Conservation (phyloP, 257 asterid species). For the Asclepias syriaca region DNA sequence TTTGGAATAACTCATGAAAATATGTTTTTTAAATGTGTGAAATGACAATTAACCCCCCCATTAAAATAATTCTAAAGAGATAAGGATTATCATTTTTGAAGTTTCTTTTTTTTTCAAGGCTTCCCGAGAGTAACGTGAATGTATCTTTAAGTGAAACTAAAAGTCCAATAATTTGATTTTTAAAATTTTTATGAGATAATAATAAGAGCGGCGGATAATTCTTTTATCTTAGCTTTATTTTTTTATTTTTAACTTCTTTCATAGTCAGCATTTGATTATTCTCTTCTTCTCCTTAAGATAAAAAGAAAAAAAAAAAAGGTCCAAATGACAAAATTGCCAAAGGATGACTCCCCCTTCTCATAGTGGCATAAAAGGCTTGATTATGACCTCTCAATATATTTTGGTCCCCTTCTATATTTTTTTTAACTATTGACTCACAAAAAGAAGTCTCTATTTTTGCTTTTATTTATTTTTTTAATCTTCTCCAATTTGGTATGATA, state of each 20-base stretch:
- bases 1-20: neutral
- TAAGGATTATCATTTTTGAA: neutral
- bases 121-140: no score
- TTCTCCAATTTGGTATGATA: neutral
- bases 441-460: neutral
- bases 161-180: neutral
- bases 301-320: neutral
- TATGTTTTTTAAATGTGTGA: neutral
- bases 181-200: neutral
- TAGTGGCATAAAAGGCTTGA: slow-evolving; percentile 19
- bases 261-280: slow-evolving; percentile 10
- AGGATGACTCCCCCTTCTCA: slow-evolving; percentile 10
- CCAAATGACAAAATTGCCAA: slow-evolving; percentile 2
- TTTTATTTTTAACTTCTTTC: neutral
- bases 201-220: neutral
- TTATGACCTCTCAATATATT: slow-evolving; percentile 11
- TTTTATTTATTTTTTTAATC: neutral
- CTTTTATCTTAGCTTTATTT: neutral
- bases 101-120: no score
- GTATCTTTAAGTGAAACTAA: neutral
- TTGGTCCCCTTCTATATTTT: slow-evolving; percentile 12
- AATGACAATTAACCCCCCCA: neutral
- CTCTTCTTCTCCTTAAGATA: neutral
- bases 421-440: neutral
- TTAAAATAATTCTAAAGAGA: neutral